Base-by-base conservation (phyloP, 2,329 filamentous ascomycete genomes). In the Colletotrichum horii region DNA sequence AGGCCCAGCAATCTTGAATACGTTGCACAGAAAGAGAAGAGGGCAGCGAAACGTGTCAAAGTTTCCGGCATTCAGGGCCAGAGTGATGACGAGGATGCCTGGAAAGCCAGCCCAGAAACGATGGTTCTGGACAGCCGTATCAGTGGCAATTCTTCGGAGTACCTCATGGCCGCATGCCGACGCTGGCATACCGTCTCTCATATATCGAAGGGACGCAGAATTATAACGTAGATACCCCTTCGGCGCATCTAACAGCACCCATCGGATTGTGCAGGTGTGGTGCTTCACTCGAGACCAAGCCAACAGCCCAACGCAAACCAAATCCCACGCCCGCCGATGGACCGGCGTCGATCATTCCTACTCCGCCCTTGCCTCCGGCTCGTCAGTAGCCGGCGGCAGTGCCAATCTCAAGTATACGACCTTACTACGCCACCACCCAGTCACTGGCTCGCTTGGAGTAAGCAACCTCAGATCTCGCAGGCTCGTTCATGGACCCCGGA, bases 281-380 rank as follows among this genome's bases (percentile, higher is more conserved):
- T 22, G 43, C 43, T 52, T 52, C 43, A 8, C 43, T 52, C 43
- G 43, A 8, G 43, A 22, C 43, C 43, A 52, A 48, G 43, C n/a
- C n/a, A 0, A 14, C 43, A 11, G n/a, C 19, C 0, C 43, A 22
- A 22, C 43, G 43, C n/a, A 22, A 22, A 22, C 11, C 43, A 48
- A 22, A 48, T 6, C 3, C 38, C 38, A 6, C 19, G 5, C 19
- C 19, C 11, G 9, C 9, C 43, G 19, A 22, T 48, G 43, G 19
- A 48, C 11, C 11, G 1, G 2, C 9, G 5, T n/a, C 0, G 1
- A 48, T 5, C 19, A 4, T 12, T 48, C 3, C 9, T 22, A n/a
- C 19, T 4, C 8, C 36, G 36, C 36, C 16, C 19, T 19, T 38
- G 0, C 36, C 36, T 43, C 8, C 16, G 8, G 36, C 4, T 38